Evolutionary conservation across 306 rosid species (phyloP).

Genomic region (Alnus rubra): DNA sequence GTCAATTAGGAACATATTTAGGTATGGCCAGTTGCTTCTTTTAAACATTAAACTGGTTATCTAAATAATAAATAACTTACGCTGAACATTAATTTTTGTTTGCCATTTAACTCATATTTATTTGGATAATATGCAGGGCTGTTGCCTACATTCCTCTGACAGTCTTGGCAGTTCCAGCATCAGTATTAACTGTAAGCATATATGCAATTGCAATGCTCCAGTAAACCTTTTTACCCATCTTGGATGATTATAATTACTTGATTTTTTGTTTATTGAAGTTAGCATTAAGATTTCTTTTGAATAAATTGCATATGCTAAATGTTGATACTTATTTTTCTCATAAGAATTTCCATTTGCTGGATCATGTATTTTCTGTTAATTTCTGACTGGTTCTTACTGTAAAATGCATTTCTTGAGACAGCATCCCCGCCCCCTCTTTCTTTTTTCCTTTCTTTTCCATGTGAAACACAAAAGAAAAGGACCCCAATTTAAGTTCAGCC

Average conservation of each 20-base stretch:
- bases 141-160: slow-evolving; percentile 87
- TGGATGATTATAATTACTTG: neutral
- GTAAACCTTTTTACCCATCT: slow-evolving; percentile 7
- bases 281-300: neutral
- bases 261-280: neutral
- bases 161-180: slow-evolving; percentile 86
- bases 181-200: slow-evolving; percentile 71
- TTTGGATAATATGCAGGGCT: slow-evolving; percentile 53
- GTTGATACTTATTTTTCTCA: neutral
- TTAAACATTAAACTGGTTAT: slow-evolving; percentile 2
- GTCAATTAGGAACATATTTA: slow-evolving; percentile 1
- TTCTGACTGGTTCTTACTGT: neutral
- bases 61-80: neutral
- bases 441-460: too few species aligned
- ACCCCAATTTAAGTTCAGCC: neutral
- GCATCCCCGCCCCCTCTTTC: neutral
- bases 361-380: neutral
- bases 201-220: neutral
- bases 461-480: too few species aligned
- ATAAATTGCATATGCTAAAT: slow-evolving; percentile 1
- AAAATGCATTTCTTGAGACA: neutral
- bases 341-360: neutral
- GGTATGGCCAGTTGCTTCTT: neutral
- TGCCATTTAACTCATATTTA: slow-evolving; percentile 8
- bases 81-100: neutral